A percentile compares a stretch with the other conserved stretches of the same genome.
These are phyloP conservation scores for Trypanosoma scelopori DNA, from an alignment of 208 protist genomes.

Conservation along the genomic window DNA sequence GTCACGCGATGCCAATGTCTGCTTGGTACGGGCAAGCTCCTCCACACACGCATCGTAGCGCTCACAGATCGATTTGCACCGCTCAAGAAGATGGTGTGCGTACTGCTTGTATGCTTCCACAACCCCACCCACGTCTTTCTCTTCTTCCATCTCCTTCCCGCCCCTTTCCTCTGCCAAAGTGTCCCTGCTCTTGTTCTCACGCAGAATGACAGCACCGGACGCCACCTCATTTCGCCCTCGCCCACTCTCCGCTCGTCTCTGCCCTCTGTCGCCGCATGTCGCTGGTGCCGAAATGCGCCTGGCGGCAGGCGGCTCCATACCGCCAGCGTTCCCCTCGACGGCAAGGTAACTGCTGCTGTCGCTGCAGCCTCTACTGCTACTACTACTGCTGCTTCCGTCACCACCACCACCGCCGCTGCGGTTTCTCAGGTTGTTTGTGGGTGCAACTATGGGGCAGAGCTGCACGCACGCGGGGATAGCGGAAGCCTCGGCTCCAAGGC, in stretches of 20 bases:
- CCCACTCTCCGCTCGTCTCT: not conserved
- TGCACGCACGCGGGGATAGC: constrained; percentile 17
- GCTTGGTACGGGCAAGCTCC: constrained; percentile 34
- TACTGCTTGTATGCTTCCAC: constrained; percentile 38
- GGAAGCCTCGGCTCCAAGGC: constrained; percentile 68
- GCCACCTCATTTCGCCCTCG: not conserved
- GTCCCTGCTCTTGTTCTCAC: no score
- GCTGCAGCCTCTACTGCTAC: constrained; percentile 35
- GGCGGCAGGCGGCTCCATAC: no score
- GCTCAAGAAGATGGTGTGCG: constrained; percentile 48
- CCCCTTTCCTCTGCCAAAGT: not conserved
- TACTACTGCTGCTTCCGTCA: constrained; percentile 31
- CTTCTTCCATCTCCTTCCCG: constrained; percentile 3
- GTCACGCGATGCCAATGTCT: constrained; percentile 24
- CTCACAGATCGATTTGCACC: constrained; percentile 56
- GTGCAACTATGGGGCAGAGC: not conserved
- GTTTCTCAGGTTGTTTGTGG: constrained; percentile 25
- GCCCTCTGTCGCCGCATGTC: no score
- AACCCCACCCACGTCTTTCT: constrained; percentile 19
- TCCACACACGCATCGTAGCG: constrained; percentile 64
- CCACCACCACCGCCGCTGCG: constrained; percentile 35
- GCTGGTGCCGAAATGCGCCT: no score
- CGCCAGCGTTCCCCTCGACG: no score
- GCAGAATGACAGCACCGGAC: constrained; percentile 5
- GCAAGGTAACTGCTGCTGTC: not conserved